Base-by-base conservation (phyloP, 2,329 filamentous ascomycete genomes). In the Diaporthe ampelina region DNA sequence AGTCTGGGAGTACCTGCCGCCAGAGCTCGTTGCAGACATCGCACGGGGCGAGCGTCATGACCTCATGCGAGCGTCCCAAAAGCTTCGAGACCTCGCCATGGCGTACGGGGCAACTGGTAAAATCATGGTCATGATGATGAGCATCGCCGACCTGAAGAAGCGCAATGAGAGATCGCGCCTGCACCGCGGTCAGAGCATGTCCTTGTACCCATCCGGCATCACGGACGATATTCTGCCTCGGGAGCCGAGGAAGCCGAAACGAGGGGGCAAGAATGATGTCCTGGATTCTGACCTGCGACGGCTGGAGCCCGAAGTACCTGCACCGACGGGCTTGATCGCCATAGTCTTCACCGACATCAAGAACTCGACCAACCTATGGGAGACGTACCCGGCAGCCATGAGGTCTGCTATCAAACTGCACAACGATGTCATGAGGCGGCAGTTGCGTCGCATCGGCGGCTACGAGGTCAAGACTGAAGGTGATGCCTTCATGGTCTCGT, bases 381-480 rank as follows among this genome's bases (percentile, higher is more conserved):
- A 99, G 84, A 95, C 95, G 72, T 97, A 96, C 81, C 95, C 95
- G 0, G 94, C 94, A 76, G 95, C 97, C 26, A 99, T 99, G 97
- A 91, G 96, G 79, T 96, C 95, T 19, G 95, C 95, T 24, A 99
- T 99, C 84, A 97, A 96, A 83, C 92, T 98, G 78, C 97, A 99
- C 88, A 99, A 99, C 83, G 95, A 98, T 79, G 91, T 98, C 59
- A 97, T 99, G 93, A 93, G 97, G 78, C 91, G 97, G 73, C 96
- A 98, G 81, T 87, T 99, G 78, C 92, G 97, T 68, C 93, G 95
- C 76, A 97, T 98, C 79, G 97, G 97, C 80, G 97, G 97, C 1
- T 99, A 98, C 81, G 97, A 99, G 85, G 97, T 99, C 83, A 99
- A 99, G 88, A 99, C 97, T 24, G 97, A 99, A 94, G 97, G 97